Percentiles rank a stretch among this genome's conserved stretches.
phyloP scores from a whole-genome alignment of 1,139 yeast species.

The Yamadazyma friedrichii region DNA sequence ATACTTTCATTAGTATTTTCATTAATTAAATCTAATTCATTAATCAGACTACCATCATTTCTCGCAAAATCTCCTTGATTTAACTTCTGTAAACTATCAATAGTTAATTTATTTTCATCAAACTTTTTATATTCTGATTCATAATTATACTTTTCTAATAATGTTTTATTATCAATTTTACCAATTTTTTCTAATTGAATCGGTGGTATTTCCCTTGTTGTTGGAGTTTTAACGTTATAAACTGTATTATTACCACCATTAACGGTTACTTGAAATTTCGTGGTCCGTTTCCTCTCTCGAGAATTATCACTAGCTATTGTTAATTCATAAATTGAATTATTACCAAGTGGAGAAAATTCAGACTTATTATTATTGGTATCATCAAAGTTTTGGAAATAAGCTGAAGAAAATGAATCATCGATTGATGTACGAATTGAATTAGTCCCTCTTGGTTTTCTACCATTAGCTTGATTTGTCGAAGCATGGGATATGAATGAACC shows the following conservation, averaged over 20 bases:
- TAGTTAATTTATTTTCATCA: slow-evolving; percentile 51
- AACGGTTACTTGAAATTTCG: slow-evolving; percentile 34
- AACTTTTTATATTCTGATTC: slow-evolving; percentile 56
- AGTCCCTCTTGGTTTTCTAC: not conserved
- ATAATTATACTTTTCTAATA: slow-evolving; percentile 46
- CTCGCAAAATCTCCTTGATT: slow-evolving; percentile 15
- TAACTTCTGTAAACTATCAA: slow-evolving; percentile 47
- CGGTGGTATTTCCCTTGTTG: slow-evolving; percentile 81
- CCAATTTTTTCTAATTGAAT: slow-evolving; percentile 63
- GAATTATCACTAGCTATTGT: slow-evolving; percentile 59
- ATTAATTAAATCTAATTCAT: slow-evolving; percentile 11
- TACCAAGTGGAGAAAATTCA: slow-evolving; percentile 63
- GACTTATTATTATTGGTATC: slow-evolving; percentile 16
- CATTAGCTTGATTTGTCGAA: not conserved
- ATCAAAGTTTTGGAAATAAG: slow-evolving; percentile 26
- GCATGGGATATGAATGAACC: slow-evolving; percentile 13
- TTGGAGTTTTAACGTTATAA: slow-evolving; percentile 62
- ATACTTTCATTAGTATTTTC: slow-evolving; percentile 33
- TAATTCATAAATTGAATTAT: slow-evolving; percentile 74
- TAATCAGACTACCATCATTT: slow-evolving; percentile 9
- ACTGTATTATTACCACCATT: slow-evolving; percentile 43
- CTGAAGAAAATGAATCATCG: slow-evolving; percentile 36
- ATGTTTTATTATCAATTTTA: slow-evolving; percentile 46
- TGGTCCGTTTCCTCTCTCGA: slow-evolving; percentile 32
- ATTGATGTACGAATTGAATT: slow-evolving; percentile 27